These are phyloP conservation scores for Dioszegia crocea DNA, from an alignment of 768 basidiomycete species.

Conservation along the genomic window DNA sequence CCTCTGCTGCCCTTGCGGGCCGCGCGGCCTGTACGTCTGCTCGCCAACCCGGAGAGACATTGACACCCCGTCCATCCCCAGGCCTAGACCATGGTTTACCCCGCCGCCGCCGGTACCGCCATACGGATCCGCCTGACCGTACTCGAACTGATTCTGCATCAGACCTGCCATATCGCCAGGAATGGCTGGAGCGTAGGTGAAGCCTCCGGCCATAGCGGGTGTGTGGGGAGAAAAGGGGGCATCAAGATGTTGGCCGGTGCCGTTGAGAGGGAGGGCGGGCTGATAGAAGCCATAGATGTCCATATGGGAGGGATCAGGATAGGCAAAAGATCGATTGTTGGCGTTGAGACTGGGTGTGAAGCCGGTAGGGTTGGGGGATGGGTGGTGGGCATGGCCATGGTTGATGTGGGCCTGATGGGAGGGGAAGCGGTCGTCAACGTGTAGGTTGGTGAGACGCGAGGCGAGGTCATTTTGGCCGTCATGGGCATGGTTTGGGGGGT, in stretches of 20 bases:
- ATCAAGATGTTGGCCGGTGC: background rate
- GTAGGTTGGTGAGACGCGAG: background rate
- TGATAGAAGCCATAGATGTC: constrained; percentile 1
- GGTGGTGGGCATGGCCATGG: background rate
- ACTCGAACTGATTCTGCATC: constrained; percentile 10
- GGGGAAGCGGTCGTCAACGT: constrained; percentile 1
- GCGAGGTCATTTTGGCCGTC: background rate
- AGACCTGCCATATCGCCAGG: constrained; percentile 1
- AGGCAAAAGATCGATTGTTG: background rate
- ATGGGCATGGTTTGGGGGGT: background rate
- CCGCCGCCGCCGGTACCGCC: background rate
- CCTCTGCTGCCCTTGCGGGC: background rate
- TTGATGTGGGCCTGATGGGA: background rate
- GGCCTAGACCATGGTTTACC: background rate
- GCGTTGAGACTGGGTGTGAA: background rate
- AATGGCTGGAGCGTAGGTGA: background rate
- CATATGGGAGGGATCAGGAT: background rate
- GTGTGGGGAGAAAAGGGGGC: background rate
- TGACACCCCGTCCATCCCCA: background rate
- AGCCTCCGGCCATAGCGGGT: background rate
- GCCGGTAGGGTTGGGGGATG: background rate
- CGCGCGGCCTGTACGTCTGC: background rate
- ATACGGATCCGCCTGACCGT: constrained; percentile 9
- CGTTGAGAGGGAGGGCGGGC: background rate
- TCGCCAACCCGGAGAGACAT: too few relatives aligned